A percentile compares a stretch with the other conserved stretches of the same genome.
Evolutionary conservation across 148 eudicot species (phyloP).

Genomic region (Camellia sinensis): DNA sequence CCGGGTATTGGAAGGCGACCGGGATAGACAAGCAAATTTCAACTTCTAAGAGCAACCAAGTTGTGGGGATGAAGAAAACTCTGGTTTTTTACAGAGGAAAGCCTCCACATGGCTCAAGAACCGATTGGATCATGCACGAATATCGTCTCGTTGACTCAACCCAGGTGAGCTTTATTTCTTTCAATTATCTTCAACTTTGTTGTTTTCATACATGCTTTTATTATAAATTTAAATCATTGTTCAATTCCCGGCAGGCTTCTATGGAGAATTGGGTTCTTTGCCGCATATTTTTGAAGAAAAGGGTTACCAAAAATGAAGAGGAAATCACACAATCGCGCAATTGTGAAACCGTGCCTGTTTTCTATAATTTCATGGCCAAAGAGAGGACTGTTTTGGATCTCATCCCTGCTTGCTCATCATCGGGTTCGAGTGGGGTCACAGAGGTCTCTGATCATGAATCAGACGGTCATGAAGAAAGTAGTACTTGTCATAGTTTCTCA

Average conservation of each 20-base stretch:
- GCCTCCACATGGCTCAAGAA: conserved; percentile 75
- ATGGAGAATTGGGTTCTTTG: conserved; percentile 80
- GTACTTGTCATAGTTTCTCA: conserved; percentile 57
- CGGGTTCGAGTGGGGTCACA: conserved; percentile 80
- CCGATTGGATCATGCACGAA: conserved; percentile 97
- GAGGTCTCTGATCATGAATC: conserved; percentile 36
- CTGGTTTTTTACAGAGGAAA: conserved; percentile 91
- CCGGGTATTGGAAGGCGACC: conserved; percentile 96
- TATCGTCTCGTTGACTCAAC: conserved; percentile 51
- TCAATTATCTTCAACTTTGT: neutral
- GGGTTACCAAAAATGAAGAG: conserved; percentile 39
- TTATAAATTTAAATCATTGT: neutral
- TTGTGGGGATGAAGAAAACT: conserved; percentile 90
- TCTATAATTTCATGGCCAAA: conserved; percentile 67
- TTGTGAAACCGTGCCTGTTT: conserved; percentile 38
- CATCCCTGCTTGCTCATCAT: conserved; percentile 55
- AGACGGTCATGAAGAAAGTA: conserved; percentile 60
- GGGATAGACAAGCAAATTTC: conserved; percentile 73
- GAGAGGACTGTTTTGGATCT: conserved; percentile 56
- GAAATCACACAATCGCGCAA: conserved; percentile 15
- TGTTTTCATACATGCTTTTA: no score
- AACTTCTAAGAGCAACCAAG: conserved; percentile 23
- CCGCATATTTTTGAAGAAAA: conserved; percentile 77
- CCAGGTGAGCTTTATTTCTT: conserved; percentile 26
- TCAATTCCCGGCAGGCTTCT: conserved; percentile 10